Conservation (phyloP, 1,284 basidiomycete genomes). For the Tilletia horrida region DNA sequence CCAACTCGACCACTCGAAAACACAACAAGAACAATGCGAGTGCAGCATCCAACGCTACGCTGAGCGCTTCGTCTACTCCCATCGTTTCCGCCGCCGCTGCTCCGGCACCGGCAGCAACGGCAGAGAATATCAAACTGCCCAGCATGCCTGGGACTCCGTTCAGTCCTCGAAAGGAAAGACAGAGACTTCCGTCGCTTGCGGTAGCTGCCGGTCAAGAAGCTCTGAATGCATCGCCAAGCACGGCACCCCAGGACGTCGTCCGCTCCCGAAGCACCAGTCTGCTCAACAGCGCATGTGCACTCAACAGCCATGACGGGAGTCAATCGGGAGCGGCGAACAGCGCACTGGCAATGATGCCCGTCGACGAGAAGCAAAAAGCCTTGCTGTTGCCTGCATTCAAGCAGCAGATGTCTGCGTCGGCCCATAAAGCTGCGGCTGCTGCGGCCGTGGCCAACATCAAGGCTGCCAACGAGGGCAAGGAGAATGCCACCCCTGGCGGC, state of each 20-base stretch:
- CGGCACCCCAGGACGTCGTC: neutral
- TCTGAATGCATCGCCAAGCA: neutral
- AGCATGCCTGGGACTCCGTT: neutral
- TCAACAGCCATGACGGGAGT: neutral
- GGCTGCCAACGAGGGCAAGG: neutral
- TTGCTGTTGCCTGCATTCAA: conserved; percentile 17
- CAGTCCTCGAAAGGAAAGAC: neutral
- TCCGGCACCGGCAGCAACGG: too few species aligned
- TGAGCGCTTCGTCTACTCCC: too few species aligned
- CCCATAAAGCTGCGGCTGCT: conserved; percentile 7
- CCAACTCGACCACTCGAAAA: too few species aligned
- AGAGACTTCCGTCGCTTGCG: conserved; percentile 6
- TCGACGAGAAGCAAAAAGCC: conserved; percentile 20
- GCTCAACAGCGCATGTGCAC: neutral
- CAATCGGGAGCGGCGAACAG: conserved; percentile 7
- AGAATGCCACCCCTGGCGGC: neutral
- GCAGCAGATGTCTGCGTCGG: conserved; percentile 14
- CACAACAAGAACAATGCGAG: neutral
- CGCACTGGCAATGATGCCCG: conserved; percentile 15
- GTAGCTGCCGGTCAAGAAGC: conserved; percentile 3
- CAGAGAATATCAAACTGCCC: neutral
- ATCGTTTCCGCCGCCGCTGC: too few species aligned
- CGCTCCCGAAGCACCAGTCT: conserved; percentile 12
- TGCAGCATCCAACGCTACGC: neutral
- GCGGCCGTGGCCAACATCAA: conserved; percentile 5